These are phyloP conservation scores for Calophaca sinica DNA, from an alignment of 306 rosid species.

Conservation along the genomic window DNA sequence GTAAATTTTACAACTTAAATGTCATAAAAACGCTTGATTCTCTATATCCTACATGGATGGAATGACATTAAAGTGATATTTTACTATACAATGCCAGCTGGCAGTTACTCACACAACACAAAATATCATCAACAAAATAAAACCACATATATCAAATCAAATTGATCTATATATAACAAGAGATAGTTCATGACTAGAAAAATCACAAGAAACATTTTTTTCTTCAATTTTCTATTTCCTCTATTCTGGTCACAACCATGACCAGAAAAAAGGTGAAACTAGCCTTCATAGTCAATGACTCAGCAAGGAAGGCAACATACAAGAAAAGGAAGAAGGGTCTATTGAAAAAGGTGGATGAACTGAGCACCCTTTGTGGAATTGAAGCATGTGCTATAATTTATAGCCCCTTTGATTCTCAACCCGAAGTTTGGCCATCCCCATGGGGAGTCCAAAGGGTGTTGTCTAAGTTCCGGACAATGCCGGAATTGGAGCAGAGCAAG, in stretches of 20 bases:
- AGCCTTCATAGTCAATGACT: slow-evolving; percentile 46
- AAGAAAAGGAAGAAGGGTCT: slow-evolving; percentile 51
- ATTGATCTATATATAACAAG: not conserved
- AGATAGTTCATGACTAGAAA: not conserved
- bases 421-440: slow-evolving; percentile 50
- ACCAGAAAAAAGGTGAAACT: slow-evolving; percentile 52
- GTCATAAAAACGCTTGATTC: not conserved
- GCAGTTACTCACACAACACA: not conserved
- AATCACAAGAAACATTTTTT: slow-evolving; percentile 10
- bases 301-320: slow-evolving; percentile 45
- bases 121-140: not conserved
- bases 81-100: not conserved
- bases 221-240: not conserved
- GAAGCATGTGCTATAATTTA: slow-evolving; percentile 51
- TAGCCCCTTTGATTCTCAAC: slow-evolving; percentile 42
- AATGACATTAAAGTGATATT: not conserved
- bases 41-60: not conserved
- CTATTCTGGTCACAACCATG: slow-evolving; percentile 14
- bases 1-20: not conserved
- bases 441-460: slow-evolving; percentile 39
- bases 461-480: slow-evolving; percentile 25
- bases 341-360: slow-evolving; percentile 49
- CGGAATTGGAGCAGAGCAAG: slow-evolving; percentile 43
- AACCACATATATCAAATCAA: slow-evolving; percentile 10
- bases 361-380: slow-evolving; percentile 51